phyloP scores from a whole-genome alignment of 2,329 filamentous ascomycete species.

The Exophiala bonariae region DNA sequence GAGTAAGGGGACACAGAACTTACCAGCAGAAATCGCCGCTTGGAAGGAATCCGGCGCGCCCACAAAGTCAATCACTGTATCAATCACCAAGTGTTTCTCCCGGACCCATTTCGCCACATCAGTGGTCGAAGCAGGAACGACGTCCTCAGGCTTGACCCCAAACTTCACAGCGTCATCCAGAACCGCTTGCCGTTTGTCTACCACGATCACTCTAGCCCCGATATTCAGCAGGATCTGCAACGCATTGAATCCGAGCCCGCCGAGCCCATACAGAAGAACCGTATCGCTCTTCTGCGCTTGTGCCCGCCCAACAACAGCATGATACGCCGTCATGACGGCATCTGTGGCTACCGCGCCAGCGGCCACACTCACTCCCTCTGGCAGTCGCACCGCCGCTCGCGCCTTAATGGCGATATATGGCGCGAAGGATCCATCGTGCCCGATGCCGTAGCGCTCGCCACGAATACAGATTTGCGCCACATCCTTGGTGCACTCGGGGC shows the following conservation, averaged over 20 bases:
- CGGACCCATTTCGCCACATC: slow-evolving; percentile 9
- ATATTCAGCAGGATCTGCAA: slow-evolving; percentile 14
- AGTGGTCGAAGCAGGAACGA: slow-evolving; percentile 7
- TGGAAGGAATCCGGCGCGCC: slow-evolving; percentile 14
- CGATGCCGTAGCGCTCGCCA: slow-evolving; percentile 7
- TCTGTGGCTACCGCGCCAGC: slow-evolving; percentile 8
- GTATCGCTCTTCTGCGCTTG: slow-evolving; percentile 4
- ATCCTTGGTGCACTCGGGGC: slow-evolving; percentile 3
- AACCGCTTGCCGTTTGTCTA: slow-evolving; percentile 15
- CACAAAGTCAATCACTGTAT: slow-evolving; percentile 18
- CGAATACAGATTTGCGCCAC: slow-evolving; percentile 1
- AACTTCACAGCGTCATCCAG: slow-evolving; percentile 19
- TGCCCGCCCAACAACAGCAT: slow-evolving; percentile 5
- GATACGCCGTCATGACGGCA: slow-evolving; percentile 8
- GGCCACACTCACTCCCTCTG: neutral
- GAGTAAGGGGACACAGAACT: neutral
- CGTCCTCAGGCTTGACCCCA: slow-evolving; percentile 11
- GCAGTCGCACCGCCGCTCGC: slow-evolving; percentile 5
- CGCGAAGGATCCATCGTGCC: slow-evolving; percentile 4
- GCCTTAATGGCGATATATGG: slow-evolving; percentile 9
- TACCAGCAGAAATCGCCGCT: slow-evolving; percentile 11
- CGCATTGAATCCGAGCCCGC: slow-evolving; percentile 17
- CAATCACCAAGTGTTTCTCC: slow-evolving; percentile 3
- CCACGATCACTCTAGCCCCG: slow-evolving; percentile 12
- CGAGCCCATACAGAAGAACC: slow-evolving; percentile 8